Evolutionary conservation across 805 yeast genomes (phyloP), one percentile per base, ranked within the genome.

Genomic region (Yamadazyma olivae): DNA sequence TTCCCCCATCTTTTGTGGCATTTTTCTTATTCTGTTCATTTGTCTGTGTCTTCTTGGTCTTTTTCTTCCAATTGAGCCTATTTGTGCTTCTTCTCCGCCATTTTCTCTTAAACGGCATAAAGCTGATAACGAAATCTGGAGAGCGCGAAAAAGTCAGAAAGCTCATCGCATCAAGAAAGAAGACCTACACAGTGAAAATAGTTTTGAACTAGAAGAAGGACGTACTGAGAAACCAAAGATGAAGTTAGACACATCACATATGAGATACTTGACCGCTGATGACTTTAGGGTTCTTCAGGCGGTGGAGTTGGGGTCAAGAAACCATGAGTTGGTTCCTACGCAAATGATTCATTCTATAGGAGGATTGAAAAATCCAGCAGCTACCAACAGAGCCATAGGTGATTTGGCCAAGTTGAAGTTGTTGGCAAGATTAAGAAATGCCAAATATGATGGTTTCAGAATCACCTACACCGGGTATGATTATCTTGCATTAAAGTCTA

Each of bases 281-380:
- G 99, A 93, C 64, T 93, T 87, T 70, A 74, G 84, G 39, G 93
- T 89, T 7, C 77, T 93, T 29, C 82, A 82, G 39, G 97, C 96
- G 0, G 84, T 85, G 14, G 98, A 93, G 56, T 71, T 75, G 57
- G 99, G 98, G 9, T 82, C 97, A 1, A 74, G 85, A 44, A 91
- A 85, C 59, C 99, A 93, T 61, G 96, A 91, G 56, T 77, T 93
- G 38, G 98, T 93, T 16, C 99, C 99, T 14, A 86, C 95, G 0
- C 71, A 74, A 25, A 64, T 93, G 64, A 89, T 93, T 36, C 84
- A 81, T 44, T 83, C 83, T 44, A 64, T 89, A 21, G 86, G 95
- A 10, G 86, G 88, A 3, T 58, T 89, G 51, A 76, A 84, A 46
- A 79, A 88, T 15, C 76, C 78, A 5, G 78, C 95, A 1, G 82